These are phyloP conservation scores for Trypanosoma grayi DNA, from an alignment of 208 protist genomes.

Conservation along the genomic window DNA sequence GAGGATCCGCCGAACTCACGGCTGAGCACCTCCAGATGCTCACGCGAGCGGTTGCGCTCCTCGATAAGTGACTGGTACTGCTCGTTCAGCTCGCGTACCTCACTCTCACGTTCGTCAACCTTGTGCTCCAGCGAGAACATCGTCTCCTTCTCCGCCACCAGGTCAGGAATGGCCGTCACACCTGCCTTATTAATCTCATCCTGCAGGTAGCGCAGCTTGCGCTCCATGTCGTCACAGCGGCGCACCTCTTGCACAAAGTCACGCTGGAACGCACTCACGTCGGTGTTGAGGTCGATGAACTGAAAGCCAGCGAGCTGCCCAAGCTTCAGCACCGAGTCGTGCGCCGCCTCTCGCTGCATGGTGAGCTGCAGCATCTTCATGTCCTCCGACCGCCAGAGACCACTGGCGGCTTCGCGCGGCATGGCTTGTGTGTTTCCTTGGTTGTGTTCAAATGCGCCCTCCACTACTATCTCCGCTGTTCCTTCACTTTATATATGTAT, in stretches of 20 bases:
- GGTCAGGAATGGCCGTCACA: constrained; percentile 47
- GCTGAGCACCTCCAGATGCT: constrained; percentile 80
- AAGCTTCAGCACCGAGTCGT: constrained; percentile 95
- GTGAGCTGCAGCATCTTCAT: constrained; percentile 96
- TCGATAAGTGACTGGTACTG: constrained; percentile 83
- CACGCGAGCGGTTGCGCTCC: constrained; percentile 72
- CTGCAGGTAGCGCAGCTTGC: constrained; percentile 94
- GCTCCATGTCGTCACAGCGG: constrained; percentile 96
- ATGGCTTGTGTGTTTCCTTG: constrained; percentile 25
- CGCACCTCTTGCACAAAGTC: constrained; percentile 97
- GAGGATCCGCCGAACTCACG: constrained; percentile 60
- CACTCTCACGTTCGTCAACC: constrained; percentile 90
- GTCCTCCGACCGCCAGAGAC: constrained; percentile 96
- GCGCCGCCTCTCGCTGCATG: constrained; percentile 97
- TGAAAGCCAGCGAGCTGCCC: constrained; percentile 95
- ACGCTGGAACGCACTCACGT: constrained; percentile 95
- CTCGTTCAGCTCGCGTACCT: constrained; percentile 91
- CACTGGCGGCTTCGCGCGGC: constrained; percentile 80
- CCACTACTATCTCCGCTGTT: too few species aligned
- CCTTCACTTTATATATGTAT: neutral
- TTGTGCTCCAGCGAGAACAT: constrained; percentile 88
- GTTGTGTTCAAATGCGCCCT: too few species aligned
- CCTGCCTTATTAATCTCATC: constrained; percentile 86
- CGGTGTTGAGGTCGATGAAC: constrained; percentile 95
- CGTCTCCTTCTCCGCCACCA: constrained; percentile 50